Evolutionary conservation across 2,329 filamentous ascomycete genomes (phyloP), one percentile per base, ranked within the genome.

Genomic region (Leptodontidium sp.): DNA sequence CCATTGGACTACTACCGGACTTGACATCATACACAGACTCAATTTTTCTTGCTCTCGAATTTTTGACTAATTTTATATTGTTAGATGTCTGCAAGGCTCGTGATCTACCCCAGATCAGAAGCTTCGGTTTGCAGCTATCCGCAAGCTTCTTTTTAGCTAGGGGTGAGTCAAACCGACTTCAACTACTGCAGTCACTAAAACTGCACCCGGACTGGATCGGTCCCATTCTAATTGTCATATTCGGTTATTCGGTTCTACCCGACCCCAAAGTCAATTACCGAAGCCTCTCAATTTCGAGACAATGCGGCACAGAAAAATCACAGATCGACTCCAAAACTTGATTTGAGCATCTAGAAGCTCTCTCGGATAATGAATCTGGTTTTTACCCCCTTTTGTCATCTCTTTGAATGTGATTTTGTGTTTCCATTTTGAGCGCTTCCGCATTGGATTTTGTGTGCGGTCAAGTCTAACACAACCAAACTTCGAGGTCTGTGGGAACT

Each of bases 11-110:
- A 6, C 15, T 11, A 14, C 32, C 38, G 24, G 14, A 9, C n/a
- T 43, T 17, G 43, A 57, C 26, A 26, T 14, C n/a, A 11, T 24
- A 8, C 21, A 4, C 47, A 24, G n/a, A 21, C 8, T 8, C 21
- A 21, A 21, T 21, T 21, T 50, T 21, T 21, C 6, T 32, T 32
- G 3, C 29, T 32, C 29, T 32, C 21, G 7, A 26, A 40, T 5
- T 49, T 49, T 21, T 24, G 26, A 40, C 50, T 73, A 65, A 71
- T n/a, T n/a, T 15, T 43, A 32, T n/a, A 49, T 12, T 15, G 17
- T 6, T 55, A 76, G 75, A 57, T 76, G 75, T 58, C 70, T 76
- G 43, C 73, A 75, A 72, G 74, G 68, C 12, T 73, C 72, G 11
- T 76, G 68, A 75, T 66, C 50, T 12, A 59, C 49, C 3, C 38